Percentiles rank a stretch among this genome's conserved stretches.
Conservation (phyloP, 345 rosid species). For the Barbarea vulgaris region DNA sequence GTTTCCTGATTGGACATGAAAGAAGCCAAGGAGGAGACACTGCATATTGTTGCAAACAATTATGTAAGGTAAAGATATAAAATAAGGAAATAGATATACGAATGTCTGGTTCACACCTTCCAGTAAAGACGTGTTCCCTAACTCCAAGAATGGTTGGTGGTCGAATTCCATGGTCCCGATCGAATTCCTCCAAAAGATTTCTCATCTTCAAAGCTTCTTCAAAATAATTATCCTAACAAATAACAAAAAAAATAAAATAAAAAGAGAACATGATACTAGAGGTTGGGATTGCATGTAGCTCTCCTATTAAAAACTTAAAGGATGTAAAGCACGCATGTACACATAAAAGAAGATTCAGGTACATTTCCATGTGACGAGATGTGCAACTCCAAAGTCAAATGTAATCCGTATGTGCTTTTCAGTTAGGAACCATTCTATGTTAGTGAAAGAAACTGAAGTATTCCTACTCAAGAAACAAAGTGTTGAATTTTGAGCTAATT, state of each 20-base stretch:
- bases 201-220: slow-evolving; percentile 99
- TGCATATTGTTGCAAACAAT: slow-evolving; percentile 45
- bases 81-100: slow-evolving; percentile 6
- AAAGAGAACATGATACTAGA: slow-evolving; percentile 2
- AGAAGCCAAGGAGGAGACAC: slow-evolving; percentile 94
- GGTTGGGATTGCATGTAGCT: slow-evolving; percentile 30
- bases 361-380: slow-evolving; percentile 22
- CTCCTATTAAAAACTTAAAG: neutral
- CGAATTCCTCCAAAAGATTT: slow-evolving; percentile 94
- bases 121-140: slow-evolving; percentile 94
- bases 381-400: slow-evolving; percentile 20
- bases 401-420: slow-evolving; percentile 7
- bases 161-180: slow-evolving; percentile 78
- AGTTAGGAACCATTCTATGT: slow-evolving; percentile 11
- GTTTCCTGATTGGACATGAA: slow-evolving; percentile 98
- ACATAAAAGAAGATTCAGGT: slow-evolving; percentile 25
- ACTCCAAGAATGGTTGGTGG: slow-evolving; percentile 98
- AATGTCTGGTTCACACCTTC: slow-evolving; percentile 59
- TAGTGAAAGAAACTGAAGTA: slow-evolving; percentile 7
- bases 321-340: slow-evolving; percentile 25
- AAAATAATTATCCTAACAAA: slow-evolving; percentile 86
- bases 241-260: neutral
- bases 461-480: neutral
- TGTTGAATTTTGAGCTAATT: neutral
- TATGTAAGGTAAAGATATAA: slow-evolving; percentile 2